These are phyloP conservation scores for Pichia scutulata DNA, from an alignment of 805 yeast species.

Conservation along the genomic window DNA sequence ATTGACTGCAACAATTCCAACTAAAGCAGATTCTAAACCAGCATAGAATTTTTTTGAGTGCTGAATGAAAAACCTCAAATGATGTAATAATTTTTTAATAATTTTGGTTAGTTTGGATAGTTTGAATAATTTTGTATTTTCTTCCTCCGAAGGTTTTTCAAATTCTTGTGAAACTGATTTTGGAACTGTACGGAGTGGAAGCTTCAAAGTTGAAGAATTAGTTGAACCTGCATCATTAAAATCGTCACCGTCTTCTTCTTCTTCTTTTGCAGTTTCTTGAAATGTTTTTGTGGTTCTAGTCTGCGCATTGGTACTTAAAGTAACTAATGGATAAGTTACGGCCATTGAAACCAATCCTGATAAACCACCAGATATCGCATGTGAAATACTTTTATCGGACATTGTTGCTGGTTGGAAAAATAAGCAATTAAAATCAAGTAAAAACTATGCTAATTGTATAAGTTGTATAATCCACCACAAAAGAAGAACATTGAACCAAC, in stretches of 20 bases:
- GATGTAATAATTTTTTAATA: conserved; percentile 32
- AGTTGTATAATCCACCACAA: too few species aligned
- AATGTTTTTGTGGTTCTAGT: conserved; percentile 32
- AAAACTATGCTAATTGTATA: too few species aligned
- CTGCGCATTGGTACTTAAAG: conserved; percentile 83
- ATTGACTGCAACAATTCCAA: conserved; percentile 81
- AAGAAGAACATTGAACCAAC: too few species aligned
- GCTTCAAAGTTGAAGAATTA: conserved; percentile 7
- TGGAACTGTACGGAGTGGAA: conserved; percentile 4
- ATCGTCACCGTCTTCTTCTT: conserved; percentile 12
- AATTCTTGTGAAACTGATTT: neutral
- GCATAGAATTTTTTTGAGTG: conserved; percentile 68
- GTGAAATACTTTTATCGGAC: conserved; percentile 45
- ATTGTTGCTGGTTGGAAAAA: neutral
- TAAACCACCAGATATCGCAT: conserved; percentile 91
- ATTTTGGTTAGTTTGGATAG: neutral
- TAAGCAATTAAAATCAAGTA: too few species aligned
- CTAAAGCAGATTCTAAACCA: conserved; percentile 81
- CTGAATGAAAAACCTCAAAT: conserved; percentile 39
- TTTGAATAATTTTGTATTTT: neutral
- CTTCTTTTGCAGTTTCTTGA: neutral
- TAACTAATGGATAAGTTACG: conserved; percentile 83
- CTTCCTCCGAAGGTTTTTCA: neutral
- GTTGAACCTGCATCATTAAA: conserved; percentile 1
- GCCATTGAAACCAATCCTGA: conserved; percentile 87